phyloP scores from a whole-genome alignment of 139 green algal genomes.

The Asterochloris erici region DNA sequence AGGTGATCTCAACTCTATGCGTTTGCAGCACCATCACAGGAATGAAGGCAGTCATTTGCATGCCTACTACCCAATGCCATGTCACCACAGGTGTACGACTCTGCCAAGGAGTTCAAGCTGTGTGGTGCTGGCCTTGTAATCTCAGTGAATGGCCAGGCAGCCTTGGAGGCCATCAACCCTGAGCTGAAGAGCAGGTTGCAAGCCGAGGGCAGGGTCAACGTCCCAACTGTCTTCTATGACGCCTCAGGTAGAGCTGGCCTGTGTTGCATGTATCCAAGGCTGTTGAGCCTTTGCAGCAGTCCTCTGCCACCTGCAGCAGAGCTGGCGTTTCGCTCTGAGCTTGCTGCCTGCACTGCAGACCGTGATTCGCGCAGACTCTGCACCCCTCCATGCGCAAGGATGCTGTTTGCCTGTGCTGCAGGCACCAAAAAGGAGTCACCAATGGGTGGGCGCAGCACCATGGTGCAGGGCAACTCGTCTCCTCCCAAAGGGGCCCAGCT shows the following conservation, averaged over 20 bases:
- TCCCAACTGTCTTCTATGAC: neutral
- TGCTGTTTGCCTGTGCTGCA: no score
- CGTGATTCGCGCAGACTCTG: neutral
- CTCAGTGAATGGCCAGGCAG: constrained; percentile 6
- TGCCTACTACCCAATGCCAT: no score
- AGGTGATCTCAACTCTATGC: no score
- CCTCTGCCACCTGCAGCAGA: neutral
- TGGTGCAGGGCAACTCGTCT: no score
- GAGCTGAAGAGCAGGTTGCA: neutral
- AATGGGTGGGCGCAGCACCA: no score
- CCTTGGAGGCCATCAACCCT: constrained; percentile 13
- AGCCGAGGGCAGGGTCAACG: neutral
- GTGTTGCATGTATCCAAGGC: neutral
- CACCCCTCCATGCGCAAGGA: no score
- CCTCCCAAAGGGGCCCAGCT: no score
- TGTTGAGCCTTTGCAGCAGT: no score
- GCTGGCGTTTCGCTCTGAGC: neutral
- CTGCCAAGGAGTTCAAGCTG: neutral
- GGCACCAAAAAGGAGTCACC: no score
- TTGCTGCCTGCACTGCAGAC: neutral
- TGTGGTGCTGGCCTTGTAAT: constrained; percentile 3
- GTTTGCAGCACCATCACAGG: no score
- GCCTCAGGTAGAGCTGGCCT: neutral
- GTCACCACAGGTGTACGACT: constrained; percentile 7
- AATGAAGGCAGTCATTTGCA: no score